A percentile compares a stretch with the other conserved stretches of the same genome.
Conservation (phyloP, 768 basidiomycete species). For the Mycena pura region DNA sequence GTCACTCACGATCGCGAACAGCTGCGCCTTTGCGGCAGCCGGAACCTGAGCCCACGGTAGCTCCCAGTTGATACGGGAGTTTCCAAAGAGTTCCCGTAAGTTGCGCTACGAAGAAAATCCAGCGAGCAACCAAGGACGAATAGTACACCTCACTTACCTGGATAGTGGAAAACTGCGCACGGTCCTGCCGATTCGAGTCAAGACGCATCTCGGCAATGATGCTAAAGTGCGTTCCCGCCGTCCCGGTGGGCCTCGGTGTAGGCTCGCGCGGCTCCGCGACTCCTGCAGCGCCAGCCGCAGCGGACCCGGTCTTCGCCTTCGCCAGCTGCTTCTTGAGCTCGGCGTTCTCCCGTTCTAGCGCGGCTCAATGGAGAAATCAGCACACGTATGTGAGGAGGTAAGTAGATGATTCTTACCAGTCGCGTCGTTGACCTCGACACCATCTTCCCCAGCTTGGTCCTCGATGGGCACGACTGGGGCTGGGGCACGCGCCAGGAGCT, state of each 20-base stretch:
- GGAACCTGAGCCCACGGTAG: slow-evolving; percentile 12
- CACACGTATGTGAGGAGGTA: not conserved
- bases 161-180: not conserved
- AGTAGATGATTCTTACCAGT: not conserved
- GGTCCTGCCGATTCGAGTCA: not conserved
- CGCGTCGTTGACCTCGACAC: not conserved
- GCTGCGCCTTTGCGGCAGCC: slow-evolving; percentile 8
- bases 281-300: not conserved
- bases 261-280: not conserved
- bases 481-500: not conserved
- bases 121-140: too few species aligned
- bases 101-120: slow-evolving; percentile 3
- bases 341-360: not conserved
- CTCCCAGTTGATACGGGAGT: slow-evolving; percentile 17
- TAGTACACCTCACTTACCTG: not conserved
- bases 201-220: not conserved
- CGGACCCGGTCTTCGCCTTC: not conserved
- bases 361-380: not conserved
- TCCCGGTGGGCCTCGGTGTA: not conserved
- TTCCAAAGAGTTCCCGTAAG: slow-evolving; percentile 7
- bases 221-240: not conserved
- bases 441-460: not conserved
- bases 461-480: not conserved
- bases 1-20: slow-evolving; percentile 10
- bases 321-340: not conserved